Evolutionary conservation across 2,329 filamentous ascomycete species (phyloP).

Genomic region (Metarhizium robertsii): DNA sequence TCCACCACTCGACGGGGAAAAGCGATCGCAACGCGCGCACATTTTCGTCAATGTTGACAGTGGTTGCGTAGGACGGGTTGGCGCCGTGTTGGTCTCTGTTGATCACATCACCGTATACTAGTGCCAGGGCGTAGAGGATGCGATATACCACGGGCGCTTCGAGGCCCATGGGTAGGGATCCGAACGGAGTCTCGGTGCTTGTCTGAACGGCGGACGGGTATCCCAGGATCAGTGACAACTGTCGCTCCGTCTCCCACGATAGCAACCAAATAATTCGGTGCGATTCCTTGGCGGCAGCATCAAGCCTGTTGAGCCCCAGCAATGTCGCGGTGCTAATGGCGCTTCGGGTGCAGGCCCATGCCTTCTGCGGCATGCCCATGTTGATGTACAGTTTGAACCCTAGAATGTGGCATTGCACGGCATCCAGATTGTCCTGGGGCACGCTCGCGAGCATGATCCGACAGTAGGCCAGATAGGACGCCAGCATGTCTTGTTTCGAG

Average conservation of each 20-base stretch:
- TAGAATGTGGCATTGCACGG: conserved; percentile 42
- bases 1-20: conserved; percentile 9
- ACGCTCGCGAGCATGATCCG: conserved; percentile 35
- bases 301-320: conserved; percentile 27
- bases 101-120: not conserved
- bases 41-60: conserved; percentile 30
- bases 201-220: conserved; percentile 30
- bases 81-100: conserved; percentile 5
- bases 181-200: not conserved
- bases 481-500: conserved; percentile 24
- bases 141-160: not conserved
- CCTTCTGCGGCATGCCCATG: conserved; percentile 43
- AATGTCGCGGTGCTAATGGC: conserved; percentile 34
- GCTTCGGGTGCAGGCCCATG: conserved; percentile 41
- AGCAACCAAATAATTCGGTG: conserved; percentile 28
- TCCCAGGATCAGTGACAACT: conserved; percentile 39
- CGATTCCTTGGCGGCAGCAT: conserved; percentile 16
- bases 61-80: conserved; percentile 22
- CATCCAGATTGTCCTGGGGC: conserved; percentile 40
- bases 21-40: conserved; percentile 16
- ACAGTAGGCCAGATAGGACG: conserved; percentile 34
- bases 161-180: not conserved
- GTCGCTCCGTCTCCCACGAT: conserved; percentile 35
- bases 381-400: conserved; percentile 43
- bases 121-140: conserved; percentile 1